phyloP scores from a whole-genome alignment of 805 yeast species.

The Limtongia smithiae region DNA sequence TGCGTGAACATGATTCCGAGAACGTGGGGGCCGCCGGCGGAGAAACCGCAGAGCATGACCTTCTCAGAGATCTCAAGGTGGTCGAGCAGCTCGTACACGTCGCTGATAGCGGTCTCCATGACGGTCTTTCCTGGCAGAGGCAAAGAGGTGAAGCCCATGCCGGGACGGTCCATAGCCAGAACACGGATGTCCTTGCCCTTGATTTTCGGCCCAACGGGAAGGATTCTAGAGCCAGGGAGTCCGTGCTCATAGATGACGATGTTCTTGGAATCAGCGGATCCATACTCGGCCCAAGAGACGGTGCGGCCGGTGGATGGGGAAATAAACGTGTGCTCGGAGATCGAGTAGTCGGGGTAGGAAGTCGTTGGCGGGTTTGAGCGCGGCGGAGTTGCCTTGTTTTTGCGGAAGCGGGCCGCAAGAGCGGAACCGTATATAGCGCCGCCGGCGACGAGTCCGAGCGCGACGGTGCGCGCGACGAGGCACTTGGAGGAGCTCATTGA shows the following conservation, averaged over 20 bases:
- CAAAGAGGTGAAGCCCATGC: constrained; percentile 27
- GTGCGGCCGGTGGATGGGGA: constrained; percentile 28
- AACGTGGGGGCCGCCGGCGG: constrained; percentile 30
- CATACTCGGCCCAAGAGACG: constrained; percentile 29
- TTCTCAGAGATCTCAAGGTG: constrained; percentile 18
- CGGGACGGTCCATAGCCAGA: constrained; percentile 26
- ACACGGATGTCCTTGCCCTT: constrained; percentile 30
- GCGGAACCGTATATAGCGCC: constrained; percentile 5
- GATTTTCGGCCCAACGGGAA: constrained; percentile 25
- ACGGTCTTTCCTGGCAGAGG: constrained; percentile 23
- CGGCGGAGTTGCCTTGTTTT: constrained; percentile 20
- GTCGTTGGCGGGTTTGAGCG: constrained; percentile 26
- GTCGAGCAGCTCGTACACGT: constrained; percentile 26
- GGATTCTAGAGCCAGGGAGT: constrained; percentile 25
- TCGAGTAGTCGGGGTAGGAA: constrained; percentile 25
- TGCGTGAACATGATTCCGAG: constrained; percentile 19
- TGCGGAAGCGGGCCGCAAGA: constrained; percentile 7
- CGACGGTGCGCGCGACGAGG: neutral
- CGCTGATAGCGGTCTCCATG: constrained; percentile 26
- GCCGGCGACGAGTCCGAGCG: constrained; percentile 10
- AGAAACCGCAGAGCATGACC: constrained; percentile 27
- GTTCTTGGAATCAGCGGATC: constrained; percentile 22
- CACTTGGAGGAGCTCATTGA: no score
- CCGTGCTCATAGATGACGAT: constrained; percentile 27
- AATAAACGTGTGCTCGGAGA: constrained; percentile 26